Evolutionary conservation across 108 stramenopile species (phyloP).

Genomic region (Skeletonema tropicum): DNA sequence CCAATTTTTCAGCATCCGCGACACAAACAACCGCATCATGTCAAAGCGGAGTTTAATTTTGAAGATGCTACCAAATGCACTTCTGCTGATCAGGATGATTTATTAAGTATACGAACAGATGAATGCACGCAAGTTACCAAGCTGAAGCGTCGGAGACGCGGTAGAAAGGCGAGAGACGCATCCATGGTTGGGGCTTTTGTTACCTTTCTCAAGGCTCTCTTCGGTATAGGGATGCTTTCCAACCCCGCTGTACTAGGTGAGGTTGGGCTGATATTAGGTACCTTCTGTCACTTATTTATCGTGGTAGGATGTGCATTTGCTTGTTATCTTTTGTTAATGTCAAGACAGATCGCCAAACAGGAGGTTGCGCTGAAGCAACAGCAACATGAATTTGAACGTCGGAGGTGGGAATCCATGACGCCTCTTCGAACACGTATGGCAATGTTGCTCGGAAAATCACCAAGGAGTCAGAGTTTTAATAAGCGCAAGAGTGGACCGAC

Average conservation of each 20-base stretch:
- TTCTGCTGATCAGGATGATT: neutral
- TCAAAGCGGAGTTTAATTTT: neutral
- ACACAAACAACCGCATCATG: neutral
- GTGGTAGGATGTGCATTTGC: conserved; percentile 49
- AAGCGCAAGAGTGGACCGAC: neutral
- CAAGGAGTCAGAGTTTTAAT: neutral
- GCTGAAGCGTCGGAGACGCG: conserved; percentile 15
- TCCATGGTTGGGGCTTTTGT: conserved; percentile 52
- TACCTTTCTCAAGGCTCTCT: conserved; percentile 51
- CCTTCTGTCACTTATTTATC: conserved; percentile 51
- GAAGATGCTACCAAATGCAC: neutral
- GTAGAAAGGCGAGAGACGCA: conserved; percentile 32
- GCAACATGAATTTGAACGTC: conserved; percentile 12
- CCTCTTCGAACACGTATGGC: neutral
- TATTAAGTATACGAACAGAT: neutral
- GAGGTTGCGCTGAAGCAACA: conserved; percentile 25
- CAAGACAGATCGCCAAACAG: conserved; percentile 40
- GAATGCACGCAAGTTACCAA: neutral
- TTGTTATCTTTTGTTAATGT: conserved; percentile 46
- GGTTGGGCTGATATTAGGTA: conserved; percentile 47
- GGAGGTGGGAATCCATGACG: neutral
- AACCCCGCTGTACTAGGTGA: conserved; percentile 51
- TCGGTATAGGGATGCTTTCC: conserved; percentile 51
- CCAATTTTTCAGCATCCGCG: neutral
- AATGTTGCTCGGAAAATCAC: neutral